Evolutionary conservation across 768 basidiomycete species (phyloP).

Genomic region (Coprinellus micaceus): DNA sequence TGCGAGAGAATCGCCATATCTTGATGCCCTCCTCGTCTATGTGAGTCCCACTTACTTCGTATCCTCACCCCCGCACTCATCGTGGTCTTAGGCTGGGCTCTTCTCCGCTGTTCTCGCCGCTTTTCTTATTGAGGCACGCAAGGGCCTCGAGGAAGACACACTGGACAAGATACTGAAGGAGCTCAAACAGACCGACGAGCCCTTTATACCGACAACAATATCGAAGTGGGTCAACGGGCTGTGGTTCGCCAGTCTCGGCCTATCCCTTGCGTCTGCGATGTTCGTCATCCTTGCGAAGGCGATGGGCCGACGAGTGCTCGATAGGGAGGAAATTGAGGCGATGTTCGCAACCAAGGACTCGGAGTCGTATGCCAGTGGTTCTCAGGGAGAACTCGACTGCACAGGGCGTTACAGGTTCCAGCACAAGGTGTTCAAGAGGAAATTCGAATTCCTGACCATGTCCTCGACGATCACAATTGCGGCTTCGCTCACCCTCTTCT

Average conservation of each 20-base stretch:
- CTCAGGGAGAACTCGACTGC: neutral
- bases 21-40: slow-evolving; percentile 30
- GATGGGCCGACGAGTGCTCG: slow-evolving; percentile 2
- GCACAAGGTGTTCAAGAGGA: neutral
- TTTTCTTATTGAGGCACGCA: slow-evolving; percentile 34
- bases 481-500: neutral
- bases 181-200: slow-evolving; percentile 11
- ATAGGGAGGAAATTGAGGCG: neutral
- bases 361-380: neutral
- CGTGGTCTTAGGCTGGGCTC: slow-evolving; percentile 33
- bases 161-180: slow-evolving; percentile 22
- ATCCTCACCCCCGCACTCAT: no score
- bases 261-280: neutral
- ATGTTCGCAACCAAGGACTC: neutral
- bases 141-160: slow-evolving; percentile 28
- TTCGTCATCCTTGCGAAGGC: slow-evolving; percentile 5
- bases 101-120: slow-evolving; percentile 38
- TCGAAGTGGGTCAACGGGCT: neutral
- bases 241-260: slow-evolving; percentile 2
- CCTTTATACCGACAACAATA: neutral
- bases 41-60: slow-evolving; percentile 16
- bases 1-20: neutral
- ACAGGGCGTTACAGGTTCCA: neutral
- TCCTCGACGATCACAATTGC: neutral
- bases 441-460: slow-evolving; percentile 1